A percentile compares a stretch with the other conserved stretches of the same genome.
Evolutionary conservation across 495 filamentous ascomycete species (phyloP).

Genomic region (Margaritispora aquatica): DNA sequence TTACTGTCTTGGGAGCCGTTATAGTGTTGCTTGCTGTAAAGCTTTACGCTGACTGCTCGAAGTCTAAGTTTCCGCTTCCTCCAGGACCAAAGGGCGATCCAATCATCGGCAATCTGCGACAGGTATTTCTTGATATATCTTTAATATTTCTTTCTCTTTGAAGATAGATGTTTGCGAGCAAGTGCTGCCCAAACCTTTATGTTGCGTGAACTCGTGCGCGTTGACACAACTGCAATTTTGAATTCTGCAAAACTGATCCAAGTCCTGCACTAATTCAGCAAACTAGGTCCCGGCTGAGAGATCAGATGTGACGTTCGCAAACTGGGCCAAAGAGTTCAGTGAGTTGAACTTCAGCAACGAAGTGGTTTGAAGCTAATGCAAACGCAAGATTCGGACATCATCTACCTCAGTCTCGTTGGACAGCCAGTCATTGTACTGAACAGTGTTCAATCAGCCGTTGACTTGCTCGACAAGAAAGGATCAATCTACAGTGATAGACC

Average conservation of each 20-base stretch:
- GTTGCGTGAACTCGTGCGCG: no score
- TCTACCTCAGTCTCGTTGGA: slow-evolving; percentile 5
- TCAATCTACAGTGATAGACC: slow-evolving; percentile 9
- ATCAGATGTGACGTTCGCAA: slow-evolving; percentile 7
- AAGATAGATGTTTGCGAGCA: no score
- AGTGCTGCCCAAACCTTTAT: no score
- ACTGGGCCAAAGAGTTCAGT: slow-evolving; percentile 8
- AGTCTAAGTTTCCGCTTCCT: neutral
- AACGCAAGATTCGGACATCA: slow-evolving; percentile 2
- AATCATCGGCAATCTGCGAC: slow-evolving; percentile 3
- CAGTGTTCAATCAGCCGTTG: slow-evolving; percentile 4
- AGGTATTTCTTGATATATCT: no score
- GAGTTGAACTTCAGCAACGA: neutral
- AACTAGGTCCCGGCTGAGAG: neutral
- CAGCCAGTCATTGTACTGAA: slow-evolving; percentile 6
- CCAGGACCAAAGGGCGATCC: slow-evolving; percentile 5
- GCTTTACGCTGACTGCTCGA: no score
- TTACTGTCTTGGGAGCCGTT: no score
- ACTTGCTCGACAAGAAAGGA: slow-evolving; percentile 5
- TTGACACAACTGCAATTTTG: no score
- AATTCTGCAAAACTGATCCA: no score
- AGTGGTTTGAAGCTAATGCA: neutral
- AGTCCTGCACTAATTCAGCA: no score
- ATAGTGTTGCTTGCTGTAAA: no score
- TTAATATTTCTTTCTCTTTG: no score